Evolutionary conservation across 2,329 filamentous ascomycete genomes (phyloP).

Genomic region (Cladosporium cucumerinum): DNA sequence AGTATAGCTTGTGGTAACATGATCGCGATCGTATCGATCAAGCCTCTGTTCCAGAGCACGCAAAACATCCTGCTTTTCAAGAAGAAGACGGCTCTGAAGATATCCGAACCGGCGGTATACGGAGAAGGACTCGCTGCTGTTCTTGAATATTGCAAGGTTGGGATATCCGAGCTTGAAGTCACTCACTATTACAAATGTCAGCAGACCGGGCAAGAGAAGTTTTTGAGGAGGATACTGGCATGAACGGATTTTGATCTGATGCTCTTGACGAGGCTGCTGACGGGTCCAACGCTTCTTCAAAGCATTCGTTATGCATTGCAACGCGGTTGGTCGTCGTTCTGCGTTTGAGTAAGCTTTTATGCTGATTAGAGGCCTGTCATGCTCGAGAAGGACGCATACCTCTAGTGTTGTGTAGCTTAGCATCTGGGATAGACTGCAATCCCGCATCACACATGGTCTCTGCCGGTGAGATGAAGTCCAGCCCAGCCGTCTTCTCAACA

Average conservation of each 20-base stretch:
- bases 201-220: background rate
- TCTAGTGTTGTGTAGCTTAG: too few species aligned
- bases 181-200: background rate
- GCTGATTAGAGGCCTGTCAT: background rate
- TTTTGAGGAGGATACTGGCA: background rate
- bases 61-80: slow-evolving; percentile 33
- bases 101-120: slow-evolving; percentile 43
- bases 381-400: background rate
- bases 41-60: slow-evolving; percentile 25
- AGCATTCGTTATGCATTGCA: background rate
- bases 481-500: background rate
- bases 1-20: background rate
- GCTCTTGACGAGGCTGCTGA: background rate
- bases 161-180: slow-evolving; percentile 34
- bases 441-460: background rate
- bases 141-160: slow-evolving; percentile 38
- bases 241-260: background rate
- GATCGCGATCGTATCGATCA: background rate
- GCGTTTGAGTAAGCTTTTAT: background rate
- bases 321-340: background rate
- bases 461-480: background rate
- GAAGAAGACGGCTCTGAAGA: slow-evolving; percentile 38
- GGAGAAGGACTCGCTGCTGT: slow-evolving; percentile 42
- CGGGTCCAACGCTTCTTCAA: background rate
- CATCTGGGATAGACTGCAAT: too few species aligned